Evolutionary conservation across 2,329 filamentous ascomycete genomes (phyloP), one percentile per base, ranked within the genome.

Genomic region (Fonsecaea pedrosoi): DNA sequence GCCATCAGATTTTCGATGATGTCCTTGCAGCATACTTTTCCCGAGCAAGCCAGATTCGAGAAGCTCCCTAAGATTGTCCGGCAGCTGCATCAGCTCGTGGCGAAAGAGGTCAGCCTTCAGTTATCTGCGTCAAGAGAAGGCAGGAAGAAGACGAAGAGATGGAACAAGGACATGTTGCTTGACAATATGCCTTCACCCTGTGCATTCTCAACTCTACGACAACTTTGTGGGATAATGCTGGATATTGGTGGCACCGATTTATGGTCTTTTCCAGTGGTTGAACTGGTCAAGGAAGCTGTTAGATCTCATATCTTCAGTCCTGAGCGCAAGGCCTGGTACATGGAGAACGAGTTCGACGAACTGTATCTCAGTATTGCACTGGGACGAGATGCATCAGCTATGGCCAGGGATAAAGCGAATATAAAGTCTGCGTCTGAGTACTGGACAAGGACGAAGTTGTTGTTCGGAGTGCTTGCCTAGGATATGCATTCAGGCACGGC

Each of bases 161-260:
- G 45, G 42, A 42, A 37, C 18, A 56, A 42, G 25, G 25, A 18
- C 10, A 34, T 57, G 18, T 59, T 71, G 30, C 65, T 66, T 12
- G 69, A 73, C 4, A 57, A 65, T 48, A 68, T 72, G 65, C 72
- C 72, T 21, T 72, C 72, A 1, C 72, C 72, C 2, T 57, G 56
- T 42, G 42, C 68, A 6, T 69, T 73, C 32, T 61, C 58, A n/a
- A 59, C 67, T 7, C 54, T 73, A 58, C 69, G 68, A 45, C 34
- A 45, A 15, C 57, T 72, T 15, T 71, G 69, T 58, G 60, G 56
- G 13, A 65, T 69, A n/a, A 72, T 73, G 72, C 37, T 62, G n/a
- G 70, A 71, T 7, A 63, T 71, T 30, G 70, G 71, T 53, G 69
- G 68, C 15, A 66, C 62, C 1, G 72, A 73, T 54, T 18, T 72